A percentile compares a stretch with the other conserved stretches of the same genome.
These are phyloP conservation scores for Ophiocytium majus DNA, from an alignment of 352 stramenopile genomes.

Conservation along the genomic window DNA sequence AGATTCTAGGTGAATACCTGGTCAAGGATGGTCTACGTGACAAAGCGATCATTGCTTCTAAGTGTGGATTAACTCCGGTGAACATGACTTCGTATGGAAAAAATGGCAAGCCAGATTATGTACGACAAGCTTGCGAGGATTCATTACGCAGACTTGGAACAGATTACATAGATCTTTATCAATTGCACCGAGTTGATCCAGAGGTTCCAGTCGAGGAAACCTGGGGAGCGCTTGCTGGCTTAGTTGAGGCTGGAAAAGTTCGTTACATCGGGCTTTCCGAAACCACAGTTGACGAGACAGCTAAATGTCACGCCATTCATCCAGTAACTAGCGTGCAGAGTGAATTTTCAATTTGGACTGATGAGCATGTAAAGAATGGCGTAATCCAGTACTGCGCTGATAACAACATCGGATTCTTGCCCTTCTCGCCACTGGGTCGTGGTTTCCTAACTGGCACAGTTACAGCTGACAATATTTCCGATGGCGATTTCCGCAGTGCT, in stretches of 20 bases:
- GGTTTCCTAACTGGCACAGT: not conserved
- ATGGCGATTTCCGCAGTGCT: not conserved
- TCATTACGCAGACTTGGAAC: slow-evolving; percentile 65
- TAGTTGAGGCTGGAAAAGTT: slow-evolving; percentile 52
- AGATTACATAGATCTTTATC: slow-evolving; percentile 69
- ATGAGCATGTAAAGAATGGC: no score
- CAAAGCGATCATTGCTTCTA: slow-evolving; percentile 68
- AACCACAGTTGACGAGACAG: slow-evolving; percentile 33
- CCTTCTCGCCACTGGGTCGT: not conserved
- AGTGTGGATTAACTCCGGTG: slow-evolving; percentile 64
- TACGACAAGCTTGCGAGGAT: slow-evolving; percentile 65
- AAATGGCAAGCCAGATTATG: slow-evolving; percentile 51
- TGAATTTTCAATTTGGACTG: slow-evolving; percentile 29
- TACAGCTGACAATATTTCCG: no score
- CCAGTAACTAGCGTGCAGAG: slow-evolving; percentile 55
- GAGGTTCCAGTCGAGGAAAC: slow-evolving; percentile 64
- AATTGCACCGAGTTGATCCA: slow-evolving; percentile 68
- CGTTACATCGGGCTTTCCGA: slow-evolving; percentile 55
- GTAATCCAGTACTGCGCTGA: no score
- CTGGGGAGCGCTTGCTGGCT: slow-evolving; percentile 27
- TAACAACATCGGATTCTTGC: not conserved
- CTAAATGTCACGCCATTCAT: slow-evolving; percentile 48
- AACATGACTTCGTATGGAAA: no score
- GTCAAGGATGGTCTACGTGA: slow-evolving; percentile 56
- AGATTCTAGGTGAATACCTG: not conserved